phyloP scores from a whole-genome alignment of 208 protist genomes.

The Acanthamoeba divionensis region DNA sequence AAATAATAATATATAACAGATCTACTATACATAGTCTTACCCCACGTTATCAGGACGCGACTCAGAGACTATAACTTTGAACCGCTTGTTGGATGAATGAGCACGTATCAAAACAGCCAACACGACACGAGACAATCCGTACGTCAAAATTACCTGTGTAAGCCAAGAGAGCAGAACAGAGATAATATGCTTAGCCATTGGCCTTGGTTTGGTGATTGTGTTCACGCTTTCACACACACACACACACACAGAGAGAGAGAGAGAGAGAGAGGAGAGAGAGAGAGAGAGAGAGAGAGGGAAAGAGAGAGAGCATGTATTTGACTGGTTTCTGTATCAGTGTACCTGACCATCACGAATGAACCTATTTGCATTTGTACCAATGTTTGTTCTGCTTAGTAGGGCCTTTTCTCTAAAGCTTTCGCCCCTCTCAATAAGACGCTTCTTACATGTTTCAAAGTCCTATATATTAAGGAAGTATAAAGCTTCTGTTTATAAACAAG shows the following conservation, averaged over 20 bases:
- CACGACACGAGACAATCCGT: slow-evolving; percentile 79
- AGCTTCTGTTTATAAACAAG: slow-evolving; percentile 71
- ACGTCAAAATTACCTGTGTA: slow-evolving; percentile 72
- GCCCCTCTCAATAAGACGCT: slow-evolving; percentile 70
- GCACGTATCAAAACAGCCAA: slow-evolving; percentile 68
- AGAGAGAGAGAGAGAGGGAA: slow-evolving; percentile 53
- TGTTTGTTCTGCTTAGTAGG: slow-evolving; percentile 50
- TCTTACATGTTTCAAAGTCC: slow-evolving; percentile 74
- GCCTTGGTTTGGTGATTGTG: not conserved
- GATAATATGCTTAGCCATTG: not conserved
- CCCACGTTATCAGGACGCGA: slow-evolving; percentile 71
- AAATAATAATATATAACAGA: not conserved
- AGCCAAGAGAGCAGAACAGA: not conserved
- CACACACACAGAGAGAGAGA: not conserved
- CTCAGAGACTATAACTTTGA: slow-evolving; percentile 81
- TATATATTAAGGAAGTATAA: slow-evolving; percentile 61
- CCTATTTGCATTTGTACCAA: slow-evolving; percentile 58
- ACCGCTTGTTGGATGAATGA: slow-evolving; percentile 61
- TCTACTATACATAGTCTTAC: not conserved
- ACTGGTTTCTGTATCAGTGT: not conserved
- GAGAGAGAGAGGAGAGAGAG: not conserved
- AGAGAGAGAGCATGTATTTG: not conserved
- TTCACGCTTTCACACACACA: not conserved
- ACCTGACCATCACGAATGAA: slow-evolving; percentile 78
- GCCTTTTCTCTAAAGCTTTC: slow-evolving; percentile 65